Conservation (phyloP, 2,329 filamentous ascomycete species). For the Fusarium decemcellulare region DNA sequence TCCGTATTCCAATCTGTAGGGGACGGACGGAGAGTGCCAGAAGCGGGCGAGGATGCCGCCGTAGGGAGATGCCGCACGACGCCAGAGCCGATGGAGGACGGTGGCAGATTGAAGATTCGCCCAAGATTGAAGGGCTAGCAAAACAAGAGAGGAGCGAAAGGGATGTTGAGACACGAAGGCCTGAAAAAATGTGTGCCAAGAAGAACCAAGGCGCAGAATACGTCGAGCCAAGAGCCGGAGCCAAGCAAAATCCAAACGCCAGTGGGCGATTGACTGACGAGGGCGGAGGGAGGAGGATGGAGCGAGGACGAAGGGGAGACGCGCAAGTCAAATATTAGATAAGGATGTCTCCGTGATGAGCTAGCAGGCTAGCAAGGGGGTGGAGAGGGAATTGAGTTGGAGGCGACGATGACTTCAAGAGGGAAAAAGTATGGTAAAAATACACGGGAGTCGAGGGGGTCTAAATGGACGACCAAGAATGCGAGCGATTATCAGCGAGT, state of each 20-base stretch:
- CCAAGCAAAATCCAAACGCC: slow-evolving; percentile 35
- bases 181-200: slow-evolving; percentile 30
- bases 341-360: slow-evolving; percentile 1
- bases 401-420: slow-evolving; percentile 7
- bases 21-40: slow-evolving; percentile 20
- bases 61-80: slow-evolving; percentile 21
- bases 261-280: slow-evolving; percentile 22
- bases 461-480: slow-evolving; percentile 2
- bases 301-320: slow-evolving; percentile 4
- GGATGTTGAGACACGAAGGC: slow-evolving; percentile 34
- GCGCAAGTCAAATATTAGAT: slow-evolving; percentile 12
- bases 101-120: slow-evolving; percentile 29
- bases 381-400: slow-evolving; percentile 18
- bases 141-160: slow-evolving; percentile 21
- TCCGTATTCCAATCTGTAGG: slow-evolving; percentile 8
- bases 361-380: slow-evolving; percentile 1
- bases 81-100: slow-evolving; percentile 14
- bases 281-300: slow-evolving; percentile 8
- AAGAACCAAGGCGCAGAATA: slow-evolving; percentile 37
- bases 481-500: background rate
- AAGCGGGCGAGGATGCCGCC: background rate
- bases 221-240: slow-evolving; percentile 36
- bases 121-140: slow-evolving; percentile 20
- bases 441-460: slow-evolving; percentile 4
- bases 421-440: background rate